phyloP scores from a whole-genome alignment of 805 yeast genomes.

The Hanseniaspora vineae region DNA sequence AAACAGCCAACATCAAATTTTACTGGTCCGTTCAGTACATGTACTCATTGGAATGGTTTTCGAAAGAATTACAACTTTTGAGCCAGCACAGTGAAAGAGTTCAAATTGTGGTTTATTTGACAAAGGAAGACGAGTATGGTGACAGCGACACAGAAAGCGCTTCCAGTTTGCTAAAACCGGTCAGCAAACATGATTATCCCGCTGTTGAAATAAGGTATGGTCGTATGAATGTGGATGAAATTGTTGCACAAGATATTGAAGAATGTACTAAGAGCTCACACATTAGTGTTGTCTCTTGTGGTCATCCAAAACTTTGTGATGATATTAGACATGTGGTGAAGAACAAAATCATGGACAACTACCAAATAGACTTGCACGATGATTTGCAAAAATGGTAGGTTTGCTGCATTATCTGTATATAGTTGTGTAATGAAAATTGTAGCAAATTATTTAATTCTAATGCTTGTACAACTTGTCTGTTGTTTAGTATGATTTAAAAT shows the following conservation, averaged over 20 bases:
- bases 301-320: constrained; percentile 42
- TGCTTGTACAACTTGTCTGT: too few species aligned
- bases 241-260: constrained; percentile 27
- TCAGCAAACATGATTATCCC: constrained; percentile 15
- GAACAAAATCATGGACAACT: constrained; percentile 17
- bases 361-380: constrained; percentile 38
- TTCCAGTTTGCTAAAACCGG: constrained; percentile 1
- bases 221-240: constrained; percentile 30
- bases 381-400: constrained; percentile 47
- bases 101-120: constrained; percentile 38
- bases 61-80: constrained; percentile 8
- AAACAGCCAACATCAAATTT: constrained; percentile 6
- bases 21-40: constrained; percentile 11
- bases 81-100: constrained; percentile 9
- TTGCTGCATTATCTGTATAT: background rate
- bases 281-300: constrained; percentile 43
- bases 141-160: background rate
- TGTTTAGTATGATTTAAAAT: too few species aligned
- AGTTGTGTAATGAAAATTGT: too few species aligned
- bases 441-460: too few species aligned
- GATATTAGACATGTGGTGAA: constrained; percentile 33
- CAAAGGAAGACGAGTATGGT: constrained; percentile 23
- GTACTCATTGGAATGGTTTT: constrained; percentile 11
- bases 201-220: constrained; percentile 31
- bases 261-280: constrained; percentile 27